Conservation (phyloP, 805 yeast genomes). For the Cyberlindnera samutprakarnensis region DNA sequence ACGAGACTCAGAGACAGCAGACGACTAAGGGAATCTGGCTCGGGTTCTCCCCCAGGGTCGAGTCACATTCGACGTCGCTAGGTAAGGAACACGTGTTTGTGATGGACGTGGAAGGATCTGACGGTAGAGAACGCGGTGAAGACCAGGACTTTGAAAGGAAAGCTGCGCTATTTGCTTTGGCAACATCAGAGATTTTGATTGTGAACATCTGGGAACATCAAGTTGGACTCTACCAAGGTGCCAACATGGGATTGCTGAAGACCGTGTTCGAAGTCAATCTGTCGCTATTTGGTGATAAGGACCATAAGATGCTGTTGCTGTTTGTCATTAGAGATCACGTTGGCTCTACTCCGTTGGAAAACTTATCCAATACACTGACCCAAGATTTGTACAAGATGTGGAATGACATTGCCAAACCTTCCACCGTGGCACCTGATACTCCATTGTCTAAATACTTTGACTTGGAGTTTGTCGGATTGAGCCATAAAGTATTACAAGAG, state of each 20-base stretch:
- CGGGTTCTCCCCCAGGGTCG: constrained; percentile 44
- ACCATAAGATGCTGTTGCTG: constrained; percentile 59
- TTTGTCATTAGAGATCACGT: constrained; percentile 92
- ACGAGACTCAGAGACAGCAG: constrained; percentile 76
- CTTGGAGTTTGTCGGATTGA: constrained; percentile 68
- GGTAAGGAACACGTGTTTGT: constrained; percentile 48
- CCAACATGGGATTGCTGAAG: constrained; percentile 89
- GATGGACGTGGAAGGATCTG: constrained; percentile 98
- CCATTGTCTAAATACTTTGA: constrained; percentile 75
- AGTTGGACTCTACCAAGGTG: constrained; percentile 95
- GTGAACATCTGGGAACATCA: constrained; percentile 97
- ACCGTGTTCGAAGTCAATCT: constrained; percentile 96
- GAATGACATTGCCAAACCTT: constrained; percentile 70
- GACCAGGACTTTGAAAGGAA: constrained; percentile 98
- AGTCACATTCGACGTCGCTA: constrained; percentile 14
- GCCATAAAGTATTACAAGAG: constrained; percentile 79
- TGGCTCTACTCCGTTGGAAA: constrained; percentile 76
- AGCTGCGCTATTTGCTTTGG: constrained; percentile 88
- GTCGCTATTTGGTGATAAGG: constrained; percentile 63
- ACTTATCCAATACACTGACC: constrained; percentile 59
- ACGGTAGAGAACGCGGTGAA: constrained; percentile 96
- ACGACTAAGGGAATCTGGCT: constrained; percentile 86
- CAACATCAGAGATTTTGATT: constrained; percentile 85
- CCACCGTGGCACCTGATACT: constrained; percentile 41
- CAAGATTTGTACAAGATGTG: constrained; percentile 74